Evolutionary conservation across 2,329 filamentous ascomycete genomes (phyloP), one percentile per base, ranked within the genome.

Genomic region (Fusarium albidum): DNA sequence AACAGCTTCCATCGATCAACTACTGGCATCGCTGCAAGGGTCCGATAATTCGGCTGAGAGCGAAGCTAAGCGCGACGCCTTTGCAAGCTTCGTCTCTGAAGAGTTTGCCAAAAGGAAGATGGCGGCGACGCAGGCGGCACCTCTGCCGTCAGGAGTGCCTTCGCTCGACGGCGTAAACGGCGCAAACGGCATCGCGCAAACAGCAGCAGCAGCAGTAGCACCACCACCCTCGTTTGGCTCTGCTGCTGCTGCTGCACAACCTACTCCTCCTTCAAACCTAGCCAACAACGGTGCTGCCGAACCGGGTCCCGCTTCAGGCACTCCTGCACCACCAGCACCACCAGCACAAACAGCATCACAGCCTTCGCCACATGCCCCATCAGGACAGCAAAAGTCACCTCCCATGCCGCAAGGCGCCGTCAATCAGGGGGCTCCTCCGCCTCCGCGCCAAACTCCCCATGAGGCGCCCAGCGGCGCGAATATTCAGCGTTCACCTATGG

Each of bases 291-390:
- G 55, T 21, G 18, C 35, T 35, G 29, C 51, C n/a, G 9, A 41
- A 35, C 44, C 61, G 40, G 45, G 43, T 39, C 40, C 49, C 17
- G 54, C 45, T 40, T 58, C 52, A 42, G 49, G 40, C 25, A n/a
- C 29, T 12, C 52, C 61, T 13, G 43, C 35, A 8, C 43, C 26
- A 14, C 33, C 26, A 17, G 33, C 13, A 32, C 28, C 49, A 18
- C 51, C 52, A 26, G 10, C 42, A 15, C 35, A 38, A 32, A 28
- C 49, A 18, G 49, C 52, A 26, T 9, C 42, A 15, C 35, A 38
- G 18, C n/a, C 45, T 26, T 49, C 39, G 14, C 44, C 55, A 14
- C 28, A 44, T n/a, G 9, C 52, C 6, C 51, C 53, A 25, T 39
- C 47, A 17, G 28, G 31, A 10, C 49, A 55, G 17, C 41, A 49